A percentile compares a stretch with the other conserved stretches of the same genome.
Evolutionary conservation across 1,284 basidiomycete genomes (phyloP).

Genomic region (Peniophora sp.): DNA sequence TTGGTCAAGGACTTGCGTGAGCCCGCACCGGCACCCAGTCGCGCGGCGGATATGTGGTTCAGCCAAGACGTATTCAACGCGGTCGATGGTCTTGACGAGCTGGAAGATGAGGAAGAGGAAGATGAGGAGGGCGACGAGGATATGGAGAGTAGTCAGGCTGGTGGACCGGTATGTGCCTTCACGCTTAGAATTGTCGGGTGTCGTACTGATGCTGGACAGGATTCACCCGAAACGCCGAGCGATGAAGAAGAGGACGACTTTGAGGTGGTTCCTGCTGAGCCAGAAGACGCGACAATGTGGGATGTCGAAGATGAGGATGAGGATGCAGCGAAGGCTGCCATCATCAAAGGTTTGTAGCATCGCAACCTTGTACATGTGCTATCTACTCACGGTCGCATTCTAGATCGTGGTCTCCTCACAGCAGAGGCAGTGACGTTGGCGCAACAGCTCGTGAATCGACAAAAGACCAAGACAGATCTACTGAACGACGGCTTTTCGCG

Average conservation of each 20-base stretch:
- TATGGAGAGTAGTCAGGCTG: constrained; percentile 11
- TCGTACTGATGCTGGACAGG: constrained; percentile 8
- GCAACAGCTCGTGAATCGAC: constrained; percentile 86
- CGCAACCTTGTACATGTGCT: neutral
- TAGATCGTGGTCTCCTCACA: constrained; percentile 83
- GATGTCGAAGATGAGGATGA: constrained; percentile 74
- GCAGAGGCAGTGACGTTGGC: constrained; percentile 92
- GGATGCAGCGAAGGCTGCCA: constrained; percentile 65
- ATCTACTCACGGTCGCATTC: neutral
- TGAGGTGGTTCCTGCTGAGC: constrained; percentile 64
- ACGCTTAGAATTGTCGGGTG: neutral
- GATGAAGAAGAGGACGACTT: constrained; percentile 47
- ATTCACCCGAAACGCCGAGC: constrained; percentile 3
- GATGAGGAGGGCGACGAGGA: constrained; percentile 26
- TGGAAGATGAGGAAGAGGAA: constrained; percentile 30
- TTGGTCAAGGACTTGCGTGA: constrained; percentile 34
- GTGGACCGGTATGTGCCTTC: neutral
- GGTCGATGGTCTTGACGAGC: constrained; percentile 48
- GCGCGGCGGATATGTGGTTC: constrained; percentile 79
- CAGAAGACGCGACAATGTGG: constrained; percentile 63
- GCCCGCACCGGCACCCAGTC: constrained; percentile 29
- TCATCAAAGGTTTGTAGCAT: constrained; percentile 58
- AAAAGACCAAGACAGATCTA: constrained; percentile 83
- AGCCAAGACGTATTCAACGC: constrained; percentile 89
- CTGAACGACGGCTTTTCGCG: constrained; percentile 96